Percentiles rank a stretch among this genome's conserved stretches.
Evolutionary conservation across 768 basidiomycete genomes (phyloP).

Genomic region (Suillus brevipes): DNA sequence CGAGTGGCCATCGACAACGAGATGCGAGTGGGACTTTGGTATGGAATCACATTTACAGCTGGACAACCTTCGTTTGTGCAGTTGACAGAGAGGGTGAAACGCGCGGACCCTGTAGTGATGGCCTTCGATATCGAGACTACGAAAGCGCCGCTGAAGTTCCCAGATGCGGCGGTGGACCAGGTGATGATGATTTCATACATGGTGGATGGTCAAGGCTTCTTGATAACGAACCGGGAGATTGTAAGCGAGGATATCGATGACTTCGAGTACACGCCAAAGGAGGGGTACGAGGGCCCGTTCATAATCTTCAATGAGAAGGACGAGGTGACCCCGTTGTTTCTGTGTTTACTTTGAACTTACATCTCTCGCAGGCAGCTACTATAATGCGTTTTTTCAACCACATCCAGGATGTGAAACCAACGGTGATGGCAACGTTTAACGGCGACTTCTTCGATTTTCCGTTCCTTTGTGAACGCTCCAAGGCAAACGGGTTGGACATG

Average conservation of each 20-base stretch:
- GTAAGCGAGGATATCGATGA: constrained; percentile 97
- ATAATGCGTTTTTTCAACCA: constrained; percentile 92
- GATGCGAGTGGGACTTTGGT: constrained; percentile 98
- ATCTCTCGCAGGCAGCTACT: constrained; percentile 61
- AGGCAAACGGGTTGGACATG: constrained; percentile 93
- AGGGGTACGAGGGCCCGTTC: constrained; percentile 96
- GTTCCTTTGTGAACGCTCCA: constrained; percentile 84
- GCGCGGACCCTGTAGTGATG: constrained; percentile 99
- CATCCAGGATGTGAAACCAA: constrained; percentile 90
- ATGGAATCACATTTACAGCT: constrained; percentile 77
- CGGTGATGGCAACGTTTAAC: constrained; percentile 98
- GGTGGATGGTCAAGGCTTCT: constrained; percentile 95
- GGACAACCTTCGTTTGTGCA: constrained; percentile 74
- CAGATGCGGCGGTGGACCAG: constrained; percentile 92
- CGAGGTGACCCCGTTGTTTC: constrained; percentile 55
- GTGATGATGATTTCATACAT: constrained; percentile 99
- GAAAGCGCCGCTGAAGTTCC: constrained; percentile 99
- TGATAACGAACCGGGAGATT: constrained; percentile 97
- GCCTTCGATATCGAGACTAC: constrained; percentile 99
- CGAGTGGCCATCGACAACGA: constrained; percentile 99
- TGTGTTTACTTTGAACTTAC: neutral
- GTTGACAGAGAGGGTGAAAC: constrained; percentile 86
- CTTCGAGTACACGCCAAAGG: constrained; percentile 98
- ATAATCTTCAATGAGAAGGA: constrained; percentile 92
- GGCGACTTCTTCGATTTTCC: constrained; percentile 99